A percentile compares a stretch with the other conserved stretches of the same genome.
These are phyloP conservation scores for Lipomyces orientalis DNA, from an alignment of 805 yeast species.

Conservation along the genomic window DNA sequence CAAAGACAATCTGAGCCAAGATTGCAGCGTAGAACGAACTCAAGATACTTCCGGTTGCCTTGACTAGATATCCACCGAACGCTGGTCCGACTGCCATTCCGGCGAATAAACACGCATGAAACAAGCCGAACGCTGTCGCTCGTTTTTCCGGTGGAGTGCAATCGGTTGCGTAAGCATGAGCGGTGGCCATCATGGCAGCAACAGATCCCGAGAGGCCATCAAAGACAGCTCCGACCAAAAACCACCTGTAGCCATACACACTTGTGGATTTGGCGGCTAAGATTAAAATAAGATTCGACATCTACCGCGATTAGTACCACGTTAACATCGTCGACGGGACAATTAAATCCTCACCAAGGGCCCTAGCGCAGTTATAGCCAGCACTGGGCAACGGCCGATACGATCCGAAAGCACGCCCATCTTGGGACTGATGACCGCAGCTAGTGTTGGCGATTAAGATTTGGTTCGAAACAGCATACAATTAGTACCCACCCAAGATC, in stretches of 20 bases:
- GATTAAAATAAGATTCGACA: conserved; percentile 19
- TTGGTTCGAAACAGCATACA: background rate
- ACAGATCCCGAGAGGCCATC: conserved; percentile 68
- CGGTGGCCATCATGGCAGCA: conserved; percentile 59
- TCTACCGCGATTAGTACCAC: background rate
- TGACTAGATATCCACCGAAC: conserved; percentile 38
- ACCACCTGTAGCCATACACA: conserved; percentile 38
- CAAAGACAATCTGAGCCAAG: conserved; percentile 12
- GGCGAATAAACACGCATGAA: conserved; percentile 42
- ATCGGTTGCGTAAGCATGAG: conserved; percentile 76
- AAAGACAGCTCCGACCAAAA: conserved; percentile 54
- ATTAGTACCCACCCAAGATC: conserved; percentile 11
- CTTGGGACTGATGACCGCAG: conserved; percentile 31
- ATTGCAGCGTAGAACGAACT: conserved; percentile 23
- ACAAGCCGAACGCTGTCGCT: conserved; percentile 42
- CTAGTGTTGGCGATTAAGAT: conserved; percentile 6
- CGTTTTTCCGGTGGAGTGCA: conserved; percentile 67
- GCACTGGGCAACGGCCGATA: conserved; percentile 30
- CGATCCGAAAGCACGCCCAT: conserved; percentile 34
- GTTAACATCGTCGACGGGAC: background rate
- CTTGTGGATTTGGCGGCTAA: conserved; percentile 22
- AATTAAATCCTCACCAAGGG: conserved; percentile 6
- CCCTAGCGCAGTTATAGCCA: conserved; percentile 25
- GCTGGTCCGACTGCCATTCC: conserved; percentile 42
- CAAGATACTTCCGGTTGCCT: conserved; percentile 24